A percentile compares a stretch with the other conserved stretches of the same genome.
phyloP scores from a whole-genome alignment of 2,329 filamentous ascomycete genomes.

The Fusarium tricinctum region DNA sequence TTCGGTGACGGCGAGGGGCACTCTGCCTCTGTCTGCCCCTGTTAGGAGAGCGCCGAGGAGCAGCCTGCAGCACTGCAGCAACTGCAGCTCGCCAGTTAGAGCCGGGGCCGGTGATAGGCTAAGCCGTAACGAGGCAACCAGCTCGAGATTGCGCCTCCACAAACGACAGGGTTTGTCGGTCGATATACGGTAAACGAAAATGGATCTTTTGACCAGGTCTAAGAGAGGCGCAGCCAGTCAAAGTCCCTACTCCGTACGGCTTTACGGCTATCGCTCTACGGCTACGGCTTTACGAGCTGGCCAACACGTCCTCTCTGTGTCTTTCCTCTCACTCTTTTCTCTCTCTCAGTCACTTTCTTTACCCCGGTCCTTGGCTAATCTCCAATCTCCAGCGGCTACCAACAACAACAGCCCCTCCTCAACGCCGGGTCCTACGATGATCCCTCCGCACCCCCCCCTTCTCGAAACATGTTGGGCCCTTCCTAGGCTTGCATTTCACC shows the following conservation, averaged over 20 bases:
- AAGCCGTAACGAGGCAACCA: slow-evolving; percentile 11
- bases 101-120: slow-evolving; percentile 6
- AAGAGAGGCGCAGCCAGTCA: slow-evolving; percentile 13
- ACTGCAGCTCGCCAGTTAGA: too few relatives aligned
- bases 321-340: too few relatives aligned
- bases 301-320: neutral
- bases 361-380: neutral
- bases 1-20: too few relatives aligned
- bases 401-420: neutral
- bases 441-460: neutral
- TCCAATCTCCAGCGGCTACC: neutral
- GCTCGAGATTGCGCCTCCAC: slow-evolving; percentile 29
- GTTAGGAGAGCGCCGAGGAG: slow-evolving; percentile 10
- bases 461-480: slow-evolving; percentile 7
- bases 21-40: too few relatives aligned
- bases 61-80: too few relatives aligned
- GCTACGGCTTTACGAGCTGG: neutral
- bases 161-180: neutral
- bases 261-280: neutral
- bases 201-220: slow-evolving; percentile 10
- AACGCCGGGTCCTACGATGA: neutral
- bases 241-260: too few relatives aligned
- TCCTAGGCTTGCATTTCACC: neutral
- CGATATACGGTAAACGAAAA: slow-evolving; percentile 42
- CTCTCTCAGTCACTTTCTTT: too few relatives aligned